Evolutionary conservation across 2,329 filamentous ascomycete genomes (phyloP).

Genomic region (Aspergillus pseudoglaucus): DNA sequence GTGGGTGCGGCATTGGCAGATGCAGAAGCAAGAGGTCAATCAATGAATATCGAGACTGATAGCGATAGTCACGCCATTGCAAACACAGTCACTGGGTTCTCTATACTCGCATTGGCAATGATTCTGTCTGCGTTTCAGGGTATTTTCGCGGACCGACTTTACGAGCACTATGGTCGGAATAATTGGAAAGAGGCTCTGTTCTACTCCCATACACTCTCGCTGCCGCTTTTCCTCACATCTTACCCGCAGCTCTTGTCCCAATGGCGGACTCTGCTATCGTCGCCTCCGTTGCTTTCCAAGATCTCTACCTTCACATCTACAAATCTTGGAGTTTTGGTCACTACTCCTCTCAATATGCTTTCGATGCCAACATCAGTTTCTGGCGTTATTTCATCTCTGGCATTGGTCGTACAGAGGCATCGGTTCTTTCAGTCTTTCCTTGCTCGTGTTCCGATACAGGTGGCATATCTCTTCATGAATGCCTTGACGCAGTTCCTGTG

Average conservation of each 20-base stretch:
- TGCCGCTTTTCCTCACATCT: conserved; percentile 39
- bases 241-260: conserved; percentile 31
- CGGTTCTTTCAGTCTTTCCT: conserved; percentile 18
- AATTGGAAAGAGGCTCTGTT: conserved; percentile 96
- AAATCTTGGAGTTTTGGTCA: neutral
- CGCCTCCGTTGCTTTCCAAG: conserved; percentile 26
- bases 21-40: conserved; percentile 65
- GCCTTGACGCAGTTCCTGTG: conserved; percentile 89
- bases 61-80: conserved; percentile 17
- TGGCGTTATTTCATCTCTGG: conserved; percentile 7
- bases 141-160: conserved; percentile 87
- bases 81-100: conserved; percentile 57
- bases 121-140: conserved; percentile 90
- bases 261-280: conserved; percentile 27
- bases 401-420: conserved; percentile 10
- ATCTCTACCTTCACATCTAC: conserved; percentile 6
- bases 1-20: conserved; percentile 86
- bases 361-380: conserved; percentile 39
- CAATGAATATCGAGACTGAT: conserved; percentile 35
- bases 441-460: conserved; percentile 26
- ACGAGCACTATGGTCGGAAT: conserved; percentile 68
- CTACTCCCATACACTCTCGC: conserved; percentile 62
- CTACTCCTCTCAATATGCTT: neutral
- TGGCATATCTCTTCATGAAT: conserved; percentile 38
- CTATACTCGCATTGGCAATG: conserved; percentile 80